A percentile compares a stretch with the other conserved stretches of the same genome.
Conservation (phyloP, 441 rosid genomes). For the Monsonia emarginata region DNA sequence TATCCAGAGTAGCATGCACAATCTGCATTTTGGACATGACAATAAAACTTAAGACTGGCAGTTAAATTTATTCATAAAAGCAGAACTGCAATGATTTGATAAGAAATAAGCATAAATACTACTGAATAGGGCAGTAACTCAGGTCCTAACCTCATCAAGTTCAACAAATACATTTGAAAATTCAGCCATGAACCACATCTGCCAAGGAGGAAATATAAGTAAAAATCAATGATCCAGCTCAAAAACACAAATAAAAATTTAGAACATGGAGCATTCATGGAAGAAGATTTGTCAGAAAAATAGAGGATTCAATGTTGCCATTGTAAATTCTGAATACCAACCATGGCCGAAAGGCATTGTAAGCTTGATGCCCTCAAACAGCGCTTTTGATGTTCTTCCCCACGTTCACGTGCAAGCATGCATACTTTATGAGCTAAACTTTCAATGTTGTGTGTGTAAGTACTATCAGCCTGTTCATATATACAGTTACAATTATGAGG, state of each 20-base stretch:
- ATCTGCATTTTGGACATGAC: slow-evolving; percentile 37
- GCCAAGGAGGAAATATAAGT: slow-evolving; percentile 17
- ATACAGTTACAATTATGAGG: slow-evolving; percentile 13
- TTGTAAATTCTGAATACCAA: slow-evolving; percentile 11
- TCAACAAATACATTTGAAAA: slow-evolving; percentile 63
- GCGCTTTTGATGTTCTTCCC: slow-evolving; percentile 35
- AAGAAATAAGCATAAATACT: neutral
- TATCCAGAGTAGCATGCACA: slow-evolving; percentile 65
- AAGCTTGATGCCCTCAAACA: slow-evolving; percentile 66
- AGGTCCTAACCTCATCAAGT: slow-evolving; percentile 58
- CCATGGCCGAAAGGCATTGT: slow-evolving; percentile 96
- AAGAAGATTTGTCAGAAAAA: neutral
- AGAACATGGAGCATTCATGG: neutral
- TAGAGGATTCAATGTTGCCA: neutral
- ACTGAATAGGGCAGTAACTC: neutral
- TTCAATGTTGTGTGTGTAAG: slow-evolving; percentile 68
- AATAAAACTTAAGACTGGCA: slow-evolving; percentile 1
- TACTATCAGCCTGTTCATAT: slow-evolving; percentile 62
- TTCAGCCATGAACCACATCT: slow-evolving; percentile 93
- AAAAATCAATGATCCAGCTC: slow-evolving; percentile 7
- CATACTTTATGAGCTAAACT: slow-evolving; percentile 61
- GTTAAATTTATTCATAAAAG: neutral
- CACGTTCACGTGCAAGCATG: slow-evolving; percentile 50
- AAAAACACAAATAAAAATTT: neutral
- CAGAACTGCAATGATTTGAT: neutral